Evolutionary conservation across 768 basidiomycete genomes (phyloP).

Genomic region (Piloderma croceum): DNA sequence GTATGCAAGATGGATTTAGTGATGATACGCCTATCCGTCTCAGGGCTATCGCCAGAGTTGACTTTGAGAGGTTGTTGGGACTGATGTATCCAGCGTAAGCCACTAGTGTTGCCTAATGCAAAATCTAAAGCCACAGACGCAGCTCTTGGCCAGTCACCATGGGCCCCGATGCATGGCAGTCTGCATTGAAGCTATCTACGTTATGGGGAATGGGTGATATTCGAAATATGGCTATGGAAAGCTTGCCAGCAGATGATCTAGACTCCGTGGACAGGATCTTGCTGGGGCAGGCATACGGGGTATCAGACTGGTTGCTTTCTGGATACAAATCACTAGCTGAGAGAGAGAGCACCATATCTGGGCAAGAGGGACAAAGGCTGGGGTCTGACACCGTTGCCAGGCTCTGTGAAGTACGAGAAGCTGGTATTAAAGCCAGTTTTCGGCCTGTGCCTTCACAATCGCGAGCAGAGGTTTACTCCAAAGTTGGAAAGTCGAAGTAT

Average conservation of each 20-base stretch:
- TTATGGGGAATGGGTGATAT: conserved; percentile 33
- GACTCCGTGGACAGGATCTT: conserved; percentile 1
- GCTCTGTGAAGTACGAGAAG: neutral
- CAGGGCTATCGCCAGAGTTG: conserved; percentile 18
- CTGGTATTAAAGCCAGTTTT: too few species aligned
- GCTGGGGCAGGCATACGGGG: neutral
- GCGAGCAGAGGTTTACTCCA: too few species aligned
- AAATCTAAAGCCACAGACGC: neutral
- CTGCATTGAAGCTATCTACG: conserved; percentile 33
- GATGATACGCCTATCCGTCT: conserved; percentile 25
- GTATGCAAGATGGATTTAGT: conserved; percentile 20
- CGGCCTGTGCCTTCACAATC: too few species aligned
- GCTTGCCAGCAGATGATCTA: neutral
- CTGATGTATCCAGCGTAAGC: conserved; percentile 25
- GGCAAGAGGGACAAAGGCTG: neutral
- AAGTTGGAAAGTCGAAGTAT: too few species aligned
- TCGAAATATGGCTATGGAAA: conserved; percentile 20
- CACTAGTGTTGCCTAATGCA: conserved; percentile 5
- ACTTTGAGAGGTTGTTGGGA: conserved; percentile 21
- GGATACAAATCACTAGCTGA: neutral
- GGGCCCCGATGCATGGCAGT: conserved; percentile 29
- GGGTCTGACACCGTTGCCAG: neutral
- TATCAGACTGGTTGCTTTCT: neutral
- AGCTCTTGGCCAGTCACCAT: neutral
- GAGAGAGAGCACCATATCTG: neutral